Evolutionary conservation across 176 grass and related monocot species (phyloP), one percentile per base, ranked within the genome.

Genomic region (Rhynchospora tenuis): DNA sequence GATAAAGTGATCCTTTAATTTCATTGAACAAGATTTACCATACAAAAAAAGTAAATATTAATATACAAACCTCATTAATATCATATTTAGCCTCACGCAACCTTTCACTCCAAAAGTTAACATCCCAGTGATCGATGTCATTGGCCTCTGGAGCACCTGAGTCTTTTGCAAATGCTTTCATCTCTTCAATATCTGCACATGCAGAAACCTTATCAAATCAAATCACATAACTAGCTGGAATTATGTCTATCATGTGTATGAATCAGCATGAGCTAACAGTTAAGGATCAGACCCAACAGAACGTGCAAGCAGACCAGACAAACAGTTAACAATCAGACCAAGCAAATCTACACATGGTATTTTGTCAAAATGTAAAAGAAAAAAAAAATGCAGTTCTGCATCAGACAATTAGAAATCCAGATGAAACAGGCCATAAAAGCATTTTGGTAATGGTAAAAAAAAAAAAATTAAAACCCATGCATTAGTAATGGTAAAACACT

Each of bases 101-200:
- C 33, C 94, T 87, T 85, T 97, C 94, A 83, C 94, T 97, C 94
- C 94, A 97, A 86, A 97, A 97, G 2, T 38, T 88, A 73, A 93
- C 77, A 64, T 97, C 94, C 91, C 91, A 97, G 43, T 91, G 86
- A 84, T 87, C 75, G 28, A 97, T 26, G 70, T 93, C 89, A 90
- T 88, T 88, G 79, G 91, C 88, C 81, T 97, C 94, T 66, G 88
- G 84, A 88, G 89, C 89, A 91, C 79, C 94, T 81, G 86, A 88
- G 46, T 87, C 88, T 85, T 86, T 93, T 1, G 86, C 89, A 87
- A 91, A 93, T 48, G 29, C 63, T 75, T 88, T 97, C 15, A 97
- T 64, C 45, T 97, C 89, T 85, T 97, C 91, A 87, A 97, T 91
- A 86, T 97, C 94, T 97, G 79, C 56, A 90, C 78, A 56, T 56